phyloP scores from a whole-genome alignment of 2,329 filamentous ascomycete species.

The Kalmusia sp. region DNA sequence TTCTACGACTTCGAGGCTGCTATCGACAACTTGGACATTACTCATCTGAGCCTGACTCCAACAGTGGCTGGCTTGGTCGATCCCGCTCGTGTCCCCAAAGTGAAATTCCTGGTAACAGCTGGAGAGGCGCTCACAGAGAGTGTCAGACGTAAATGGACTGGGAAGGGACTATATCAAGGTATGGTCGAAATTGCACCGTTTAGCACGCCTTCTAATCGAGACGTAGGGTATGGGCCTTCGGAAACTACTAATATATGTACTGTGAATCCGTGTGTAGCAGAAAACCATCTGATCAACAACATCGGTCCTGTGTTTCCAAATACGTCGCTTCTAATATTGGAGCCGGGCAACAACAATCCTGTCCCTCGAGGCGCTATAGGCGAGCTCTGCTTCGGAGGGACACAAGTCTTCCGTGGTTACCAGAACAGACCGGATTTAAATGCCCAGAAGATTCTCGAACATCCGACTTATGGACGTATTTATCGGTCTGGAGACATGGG shows the following conservation, averaged over 20 bases:
- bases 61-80: constrained; percentile 81
- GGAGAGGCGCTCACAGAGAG: constrained; percentile 80
- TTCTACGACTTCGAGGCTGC: constrained; percentile 74
- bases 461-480: constrained; percentile 72
- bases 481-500: constrained; percentile 87
- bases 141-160: constrained; percentile 74
- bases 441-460: constrained; percentile 70
- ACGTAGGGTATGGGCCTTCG: constrained; percentile 75
- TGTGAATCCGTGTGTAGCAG: constrained; percentile 66
- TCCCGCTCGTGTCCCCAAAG: constrained; percentile 71
- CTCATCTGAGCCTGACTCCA: constrained; percentile 84
- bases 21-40: constrained; percentile 70
- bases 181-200: no score
- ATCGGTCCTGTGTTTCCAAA: constrained; percentile 79
- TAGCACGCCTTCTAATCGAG: no score
- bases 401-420: constrained; percentile 79
- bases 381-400: constrained; percentile 86
- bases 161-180: constrained; percentile 72
- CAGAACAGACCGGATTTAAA: constrained; percentile 71
- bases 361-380: constrained; percentile 77
- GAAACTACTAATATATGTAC: constrained; percentile 91
- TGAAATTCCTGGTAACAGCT: constrained; percentile 79
- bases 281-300: constrained; percentile 70
- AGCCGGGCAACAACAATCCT: constrained; percentile 43
- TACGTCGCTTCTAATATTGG: constrained; percentile 74